phyloP scores from a whole-genome alignment of 495 filamentous ascomycete species.

The Staphylotrichum tortipilum region DNA sequence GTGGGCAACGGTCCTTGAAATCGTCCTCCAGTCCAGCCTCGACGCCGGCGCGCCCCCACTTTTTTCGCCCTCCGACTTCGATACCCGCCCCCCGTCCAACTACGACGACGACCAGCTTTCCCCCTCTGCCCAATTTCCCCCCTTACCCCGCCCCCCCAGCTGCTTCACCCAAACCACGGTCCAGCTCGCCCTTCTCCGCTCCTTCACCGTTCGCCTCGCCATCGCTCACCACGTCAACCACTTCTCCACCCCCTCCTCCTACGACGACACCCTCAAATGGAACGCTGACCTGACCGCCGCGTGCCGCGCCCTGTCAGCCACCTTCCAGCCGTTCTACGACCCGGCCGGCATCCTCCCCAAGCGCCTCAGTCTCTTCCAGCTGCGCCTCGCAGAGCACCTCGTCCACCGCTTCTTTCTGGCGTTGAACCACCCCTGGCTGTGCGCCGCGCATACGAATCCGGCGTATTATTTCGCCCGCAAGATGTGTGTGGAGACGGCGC shows the following conservation, averaged over 20 bases:
- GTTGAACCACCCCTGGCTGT: slow-evolving; percentile 34
- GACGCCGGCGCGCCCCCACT: slow-evolving; percentile 52
- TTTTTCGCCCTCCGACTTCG: slow-evolving; percentile 47
- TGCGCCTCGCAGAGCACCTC: slow-evolving; percentile 30
- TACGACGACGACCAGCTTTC: slow-evolving; percentile 38
- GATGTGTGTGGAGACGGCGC: slow-evolving; percentile 35
- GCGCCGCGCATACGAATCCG: slow-evolving; percentile 27
- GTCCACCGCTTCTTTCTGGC: slow-evolving; percentile 50
- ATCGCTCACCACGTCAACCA: slow-evolving; percentile 32
- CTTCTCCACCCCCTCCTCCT: slow-evolving; percentile 21
- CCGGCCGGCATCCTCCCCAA: slow-evolving; percentile 26
- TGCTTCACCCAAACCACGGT: slow-evolving; percentile 35
- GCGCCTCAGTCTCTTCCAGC: slow-evolving; percentile 28
- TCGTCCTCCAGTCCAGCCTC: slow-evolving; percentile 51
- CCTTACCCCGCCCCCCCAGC: slow-evolving; percentile 11
- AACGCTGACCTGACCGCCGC: slow-evolving; percentile 29
- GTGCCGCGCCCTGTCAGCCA: slow-evolving; percentile 23
- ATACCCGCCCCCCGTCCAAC: slow-evolving; percentile 47
- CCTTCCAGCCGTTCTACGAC: slow-evolving; percentile 27
- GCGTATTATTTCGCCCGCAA: slow-evolving; percentile 40
- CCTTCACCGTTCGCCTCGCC: slow-evolving; percentile 27
- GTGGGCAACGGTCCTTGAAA: slow-evolving; percentile 59
- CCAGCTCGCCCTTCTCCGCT: slow-evolving; percentile 29
- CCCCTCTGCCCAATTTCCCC: slow-evolving; percentile 16
- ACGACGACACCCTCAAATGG: slow-evolving; percentile 30